A percentile compares a stretch with the other conserved stretches of the same genome.
Conservation (phyloP, 805 yeast species). For the Grigorovia transvaalensis region DNA sequence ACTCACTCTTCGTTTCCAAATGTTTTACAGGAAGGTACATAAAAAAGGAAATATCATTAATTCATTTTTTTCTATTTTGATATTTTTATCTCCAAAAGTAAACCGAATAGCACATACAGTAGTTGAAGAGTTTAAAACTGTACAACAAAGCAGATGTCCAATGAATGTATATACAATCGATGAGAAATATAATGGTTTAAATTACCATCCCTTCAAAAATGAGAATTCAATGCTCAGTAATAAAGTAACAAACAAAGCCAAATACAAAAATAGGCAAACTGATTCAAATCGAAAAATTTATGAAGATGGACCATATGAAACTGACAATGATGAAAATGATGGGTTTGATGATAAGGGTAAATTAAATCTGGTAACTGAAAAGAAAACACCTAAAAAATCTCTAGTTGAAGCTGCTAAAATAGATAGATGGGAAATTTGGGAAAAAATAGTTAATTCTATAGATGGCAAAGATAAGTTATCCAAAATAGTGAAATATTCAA, state of each 20-base stretch:
- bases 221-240: background rate
- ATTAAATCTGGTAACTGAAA: background rate
- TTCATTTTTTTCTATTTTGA: no score
- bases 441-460: slow-evolving; percentile 7
- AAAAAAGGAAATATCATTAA: no score
- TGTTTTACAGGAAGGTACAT: no score
- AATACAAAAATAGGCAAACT: background rate
- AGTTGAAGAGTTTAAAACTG: no score
- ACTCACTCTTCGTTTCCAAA: no score
- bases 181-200: background rate
- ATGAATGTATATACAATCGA: background rate
- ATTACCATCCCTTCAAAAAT: background rate
- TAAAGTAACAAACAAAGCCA: background rate
- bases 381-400: background rate
- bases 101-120: no score
- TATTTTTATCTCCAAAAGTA: no score
- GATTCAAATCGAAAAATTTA: background rate
- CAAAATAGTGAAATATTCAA: slow-evolving; percentile 48
- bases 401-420: background rate
- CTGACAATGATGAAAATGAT: background rate
- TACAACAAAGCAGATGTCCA: background rate
- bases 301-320: background rate
- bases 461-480: slow-evolving; percentile 65
- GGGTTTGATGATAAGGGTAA: background rate
- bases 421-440: slow-evolving; percentile 3